phyloP scores from a whole-genome alignment of 345 rosid species.

The Cardamine occulta region DNA sequence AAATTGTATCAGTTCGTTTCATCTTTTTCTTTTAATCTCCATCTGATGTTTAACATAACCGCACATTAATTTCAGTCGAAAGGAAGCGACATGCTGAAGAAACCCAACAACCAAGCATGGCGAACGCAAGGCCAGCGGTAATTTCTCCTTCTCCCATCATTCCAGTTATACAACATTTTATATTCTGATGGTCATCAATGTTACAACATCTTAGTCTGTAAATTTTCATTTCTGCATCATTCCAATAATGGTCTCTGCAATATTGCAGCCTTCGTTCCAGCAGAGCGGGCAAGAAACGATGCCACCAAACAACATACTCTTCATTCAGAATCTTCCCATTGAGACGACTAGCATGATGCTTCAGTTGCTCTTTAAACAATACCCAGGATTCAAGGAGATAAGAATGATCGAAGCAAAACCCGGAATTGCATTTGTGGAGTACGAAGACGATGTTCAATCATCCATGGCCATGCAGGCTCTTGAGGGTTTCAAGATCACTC shows the following conservation, averaged over 20 bases:
- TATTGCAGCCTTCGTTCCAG: conserved; percentile 56
- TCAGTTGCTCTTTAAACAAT: conserved; percentile 75
- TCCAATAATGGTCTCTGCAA: not conserved
- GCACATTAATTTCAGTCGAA: conserved; percentile 58
- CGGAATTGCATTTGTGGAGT: conserved; percentile 88
- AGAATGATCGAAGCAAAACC: conserved; percentile 89
- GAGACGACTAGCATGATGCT: conserved; percentile 82
- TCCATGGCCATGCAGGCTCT: conserved; percentile 85
- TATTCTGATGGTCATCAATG: not conserved
- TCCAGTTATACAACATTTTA: not conserved
- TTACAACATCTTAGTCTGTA: not conserved
- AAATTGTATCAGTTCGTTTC: not conserved
- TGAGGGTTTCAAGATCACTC: conserved; percentile 84
- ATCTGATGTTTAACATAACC: not conserved
- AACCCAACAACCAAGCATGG: conserved; percentile 54
- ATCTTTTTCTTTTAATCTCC: not conserved
- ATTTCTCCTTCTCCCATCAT: conserved; percentile 30
- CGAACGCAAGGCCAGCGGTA: conserved; percentile 66
- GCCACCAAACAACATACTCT: conserved; percentile 79
- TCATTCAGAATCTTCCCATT: conserved; percentile 79
- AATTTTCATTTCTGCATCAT: not conserved
- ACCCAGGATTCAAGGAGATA: conserved; percentile 85
- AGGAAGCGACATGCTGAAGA: conserved; percentile 68
- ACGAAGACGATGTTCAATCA: conserved; percentile 78
- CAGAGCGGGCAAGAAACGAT: conserved; percentile 57